These are phyloP conservation scores for Fusarium musae DNA, from an alignment of 2,329 filamentous ascomycete genomes.

Conservation along the genomic window DNA sequence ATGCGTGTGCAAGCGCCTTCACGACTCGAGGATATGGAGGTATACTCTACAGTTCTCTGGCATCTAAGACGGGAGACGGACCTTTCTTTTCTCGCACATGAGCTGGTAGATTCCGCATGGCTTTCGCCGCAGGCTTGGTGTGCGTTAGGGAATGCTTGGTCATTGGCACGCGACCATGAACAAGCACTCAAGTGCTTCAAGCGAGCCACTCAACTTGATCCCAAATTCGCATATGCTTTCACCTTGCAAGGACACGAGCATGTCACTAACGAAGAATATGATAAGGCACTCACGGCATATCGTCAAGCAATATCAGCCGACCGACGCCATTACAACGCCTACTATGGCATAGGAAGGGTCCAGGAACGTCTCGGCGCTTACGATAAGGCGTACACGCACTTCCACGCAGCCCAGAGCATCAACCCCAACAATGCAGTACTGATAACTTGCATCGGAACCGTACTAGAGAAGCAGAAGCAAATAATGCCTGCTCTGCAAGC, in stretches of 20 bases:
- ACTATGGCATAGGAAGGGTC: conserved; percentile 87
- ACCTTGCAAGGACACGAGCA: conserved; percentile 97
- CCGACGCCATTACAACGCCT: conserved; percentile 95
- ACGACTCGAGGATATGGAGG: conserved; percentile 92
- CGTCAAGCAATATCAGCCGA: conserved; percentile 87
- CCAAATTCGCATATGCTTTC: conserved; percentile 93
- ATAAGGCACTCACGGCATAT: conserved; percentile 91
- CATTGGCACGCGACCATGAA: conserved; percentile 90
- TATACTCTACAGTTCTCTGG: conserved; percentile 99
- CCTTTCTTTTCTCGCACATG: conserved; percentile 90
- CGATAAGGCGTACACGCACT: conserved; percentile 91
- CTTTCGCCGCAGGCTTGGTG: conserved; percentile 96
- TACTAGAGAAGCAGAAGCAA: conserved; percentile 89
- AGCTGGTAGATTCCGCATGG: conserved; percentile 86
- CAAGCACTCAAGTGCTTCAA: conserved; percentile 95
- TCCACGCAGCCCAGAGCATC: conserved; percentile 85
- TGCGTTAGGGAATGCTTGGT: conserved; percentile 93
- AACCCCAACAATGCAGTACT: conserved; percentile 95
- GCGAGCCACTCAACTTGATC: conserved; percentile 88
- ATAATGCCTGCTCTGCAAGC: conserved; percentile 80
- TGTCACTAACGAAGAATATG: conserved; percentile 95
- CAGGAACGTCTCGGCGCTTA: conserved; percentile 92
- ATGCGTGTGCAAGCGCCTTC: conserved; percentile 84
- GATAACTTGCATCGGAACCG: conserved; percentile 90
- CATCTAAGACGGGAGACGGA: conserved; percentile 93